Conservation (phyloP, 2,329 filamentous ascomycete species). For the Xylaria sp. region DNA sequence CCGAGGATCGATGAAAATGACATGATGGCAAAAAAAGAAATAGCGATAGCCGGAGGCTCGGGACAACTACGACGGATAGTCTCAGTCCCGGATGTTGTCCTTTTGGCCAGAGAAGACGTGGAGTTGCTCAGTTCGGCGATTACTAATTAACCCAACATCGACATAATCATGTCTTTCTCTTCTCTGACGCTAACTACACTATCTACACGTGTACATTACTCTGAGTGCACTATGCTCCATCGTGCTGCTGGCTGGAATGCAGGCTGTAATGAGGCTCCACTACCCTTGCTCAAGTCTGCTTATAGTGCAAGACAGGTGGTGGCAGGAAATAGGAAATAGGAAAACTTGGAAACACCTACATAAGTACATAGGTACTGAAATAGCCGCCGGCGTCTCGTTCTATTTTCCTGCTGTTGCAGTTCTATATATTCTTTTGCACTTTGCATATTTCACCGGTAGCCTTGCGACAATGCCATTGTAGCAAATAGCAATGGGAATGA, state of each 20-base stretch:
- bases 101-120: background rate
- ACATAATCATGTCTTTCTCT: background rate
- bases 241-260: constrained; percentile 13
- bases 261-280: constrained; percentile 29
- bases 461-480: background rate
- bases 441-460: background rate
- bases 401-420: background rate
- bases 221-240: background rate
- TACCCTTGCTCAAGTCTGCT: constrained; percentile 19
- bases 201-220: too few species aligned
- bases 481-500: background rate
- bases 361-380: too few species aligned
- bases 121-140: background rate
- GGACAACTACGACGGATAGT: constrained; percentile 3
- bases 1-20: constrained; percentile 15
- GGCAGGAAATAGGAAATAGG: background rate
- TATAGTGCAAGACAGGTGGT: background rate
- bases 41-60: constrained; percentile 4
- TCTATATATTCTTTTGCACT: background rate
- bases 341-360: too few species aligned
- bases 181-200: too few species aligned
- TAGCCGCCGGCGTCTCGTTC: background rate
- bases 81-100: background rate
- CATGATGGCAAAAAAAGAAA: constrained; percentile 18
- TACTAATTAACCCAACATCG: constrained; percentile 11